Evolutionary conservation across 1,284 basidiomycete genomes (phyloP), one percentile per base, ranked within the genome.

Genomic region (Calocybe gambosa): DNA sequence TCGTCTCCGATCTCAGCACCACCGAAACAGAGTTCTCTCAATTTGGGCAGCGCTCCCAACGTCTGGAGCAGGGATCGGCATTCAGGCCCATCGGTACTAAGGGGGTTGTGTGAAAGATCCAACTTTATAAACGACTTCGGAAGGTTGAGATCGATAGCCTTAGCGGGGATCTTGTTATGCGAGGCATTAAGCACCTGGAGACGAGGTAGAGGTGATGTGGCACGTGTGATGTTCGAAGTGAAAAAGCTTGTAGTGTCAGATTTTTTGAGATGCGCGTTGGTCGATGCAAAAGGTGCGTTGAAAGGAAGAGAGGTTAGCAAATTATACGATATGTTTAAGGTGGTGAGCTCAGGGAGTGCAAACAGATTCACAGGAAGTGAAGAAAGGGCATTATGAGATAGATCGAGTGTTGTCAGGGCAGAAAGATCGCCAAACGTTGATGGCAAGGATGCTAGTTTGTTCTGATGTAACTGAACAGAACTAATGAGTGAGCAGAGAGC

Each of bases 271-370:
- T 61, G 58, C 16, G 59, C 53, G 23, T 57, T 57, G 7, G 52
- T 49, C 12, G 62, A 58, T 12, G 55, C 53, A 55, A 84, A 86
- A 0, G 82, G 76, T n/a, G 71, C 66, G 48, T 71, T 71, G 56
- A 88, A 82, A 2, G 80, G 78, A 5, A 89, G 64, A 0, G 73
- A 54, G 5, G 70, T 71, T 7, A 90, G 67, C 1, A 64, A 58
- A 60, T 90, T 90, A 57, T 88, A 75, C 1, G 86, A 83, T 8
- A 89, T 49, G 54, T 89, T 85, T 43, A 90, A 69, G 19, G 63
- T 71, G 3, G 75, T 70, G 15, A 90, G 71, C 36, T 77, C 67
- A 3, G 86, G 83, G 23, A 90, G 74, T 6, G 82, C 69, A 56
- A 82, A 89, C 26, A 89, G 55, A 53, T 80, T 75, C 26, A 65